Conservation (phyloP, 352 stramenopile genomes). For the Globisporangium solare region DNA sequence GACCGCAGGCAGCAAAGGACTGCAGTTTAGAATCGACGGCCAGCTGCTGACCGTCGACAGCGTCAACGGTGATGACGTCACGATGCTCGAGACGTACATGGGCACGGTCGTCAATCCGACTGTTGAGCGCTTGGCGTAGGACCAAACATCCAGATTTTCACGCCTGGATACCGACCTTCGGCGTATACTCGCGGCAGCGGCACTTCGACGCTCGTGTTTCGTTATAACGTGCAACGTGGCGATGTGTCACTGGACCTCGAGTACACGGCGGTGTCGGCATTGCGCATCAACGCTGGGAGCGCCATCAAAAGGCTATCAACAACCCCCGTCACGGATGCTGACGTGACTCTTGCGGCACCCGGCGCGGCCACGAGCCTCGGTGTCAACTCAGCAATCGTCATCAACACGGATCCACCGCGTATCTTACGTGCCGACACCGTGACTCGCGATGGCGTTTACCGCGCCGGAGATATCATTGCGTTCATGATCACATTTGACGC, state of each 20-base stretch:
- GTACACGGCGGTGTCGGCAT: slow-evolving; percentile 38
- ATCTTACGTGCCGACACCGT: slow-evolving; percentile 41
- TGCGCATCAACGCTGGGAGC: slow-evolving; percentile 38
- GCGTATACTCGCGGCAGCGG: slow-evolving; percentile 44
- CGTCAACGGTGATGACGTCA: slow-evolving; percentile 38
- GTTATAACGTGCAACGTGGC: slow-evolving; percentile 50
- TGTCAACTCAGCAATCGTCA: slow-evolving; percentile 23
- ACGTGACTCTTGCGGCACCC: slow-evolving; percentile 38
- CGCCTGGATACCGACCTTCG: slow-evolving; percentile 44
- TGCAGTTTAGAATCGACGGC: slow-evolving; percentile 53
- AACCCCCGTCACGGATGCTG: slow-evolving; percentile 41
- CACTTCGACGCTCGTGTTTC: slow-evolving; percentile 42
- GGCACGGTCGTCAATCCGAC: slow-evolving; percentile 33
- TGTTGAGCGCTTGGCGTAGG: slow-evolving; percentile 4
- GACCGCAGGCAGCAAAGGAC: slow-evolving; percentile 25
- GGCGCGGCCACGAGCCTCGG: slow-evolving; percentile 40
- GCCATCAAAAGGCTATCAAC: slow-evolving; percentile 55
- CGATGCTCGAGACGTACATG: slow-evolving; percentile 49
- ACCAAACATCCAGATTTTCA: slow-evolving; percentile 31
- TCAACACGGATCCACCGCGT: slow-evolving; percentile 44
- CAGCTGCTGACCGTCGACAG: slow-evolving; percentile 48
- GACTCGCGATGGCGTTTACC: slow-evolving; percentile 61
- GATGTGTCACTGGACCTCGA: slow-evolving; percentile 43
- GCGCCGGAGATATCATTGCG: slow-evolving; percentile 35
- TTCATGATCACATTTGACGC: slow-evolving; percentile 49